Percentiles rank a stretch among this genome's conserved stretches.
These are phyloP conservation scores for Gamsiella multidivaricata DNA, from an alignment of 192 early-diverging fungal genomes.

Conservation along the genomic window DNA sequence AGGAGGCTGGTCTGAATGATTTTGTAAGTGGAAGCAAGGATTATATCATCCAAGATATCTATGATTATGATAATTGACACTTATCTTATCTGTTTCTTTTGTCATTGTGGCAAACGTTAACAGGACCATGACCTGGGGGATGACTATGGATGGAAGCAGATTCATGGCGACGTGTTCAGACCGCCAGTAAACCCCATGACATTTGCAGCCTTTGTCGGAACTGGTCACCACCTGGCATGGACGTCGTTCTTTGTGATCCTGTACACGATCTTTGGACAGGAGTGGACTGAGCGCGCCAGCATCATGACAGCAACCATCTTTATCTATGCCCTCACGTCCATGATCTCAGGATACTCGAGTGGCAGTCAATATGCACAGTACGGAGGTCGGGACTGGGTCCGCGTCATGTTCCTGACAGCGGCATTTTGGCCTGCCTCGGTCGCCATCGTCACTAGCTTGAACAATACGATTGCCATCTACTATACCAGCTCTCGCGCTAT, in stretches of 20 bases:
- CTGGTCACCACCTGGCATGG: slow-evolving; percentile 68
- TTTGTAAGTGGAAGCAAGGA: slow-evolving; percentile 68
- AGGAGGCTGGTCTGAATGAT: slow-evolving; percentile 72
- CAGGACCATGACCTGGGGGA: slow-evolving; percentile 79
- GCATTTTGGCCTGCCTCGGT: slow-evolving; percentile 75
- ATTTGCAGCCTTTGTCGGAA: slow-evolving; percentile 77
- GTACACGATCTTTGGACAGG: slow-evolving; percentile 66
- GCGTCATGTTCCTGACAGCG: slow-evolving; percentile 72
- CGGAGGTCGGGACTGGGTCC: slow-evolving; percentile 77
- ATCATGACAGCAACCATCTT: slow-evolving; percentile 84
- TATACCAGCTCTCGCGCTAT: slow-evolving; percentile 82
- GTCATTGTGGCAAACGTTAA: neutral
- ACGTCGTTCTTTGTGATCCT: slow-evolving; percentile 64
- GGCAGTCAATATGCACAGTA: slow-evolving; percentile 74
- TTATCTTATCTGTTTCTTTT: neutral
- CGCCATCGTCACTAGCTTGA: slow-evolving; percentile 59
- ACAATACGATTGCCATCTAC: slow-evolving; percentile 80
- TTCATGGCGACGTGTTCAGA: slow-evolving; percentile 89
- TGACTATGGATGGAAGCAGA: slow-evolving; percentile 91
- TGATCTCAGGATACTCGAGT: slow-evolving; percentile 74
- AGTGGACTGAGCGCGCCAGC: slow-evolving; percentile 75
- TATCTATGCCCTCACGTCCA: slow-evolving; percentile 78
- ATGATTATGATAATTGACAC: too few species aligned
- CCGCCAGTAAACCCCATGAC: slow-evolving; percentile 71
- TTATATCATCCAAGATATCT: too few species aligned